A percentile compares a stretch with the other conserved stretches of the same genome.
These are phyloP conservation scores for Solanum chacoense DNA, from an alignment of 305 asterid species.

Conservation along the genomic window DNA sequence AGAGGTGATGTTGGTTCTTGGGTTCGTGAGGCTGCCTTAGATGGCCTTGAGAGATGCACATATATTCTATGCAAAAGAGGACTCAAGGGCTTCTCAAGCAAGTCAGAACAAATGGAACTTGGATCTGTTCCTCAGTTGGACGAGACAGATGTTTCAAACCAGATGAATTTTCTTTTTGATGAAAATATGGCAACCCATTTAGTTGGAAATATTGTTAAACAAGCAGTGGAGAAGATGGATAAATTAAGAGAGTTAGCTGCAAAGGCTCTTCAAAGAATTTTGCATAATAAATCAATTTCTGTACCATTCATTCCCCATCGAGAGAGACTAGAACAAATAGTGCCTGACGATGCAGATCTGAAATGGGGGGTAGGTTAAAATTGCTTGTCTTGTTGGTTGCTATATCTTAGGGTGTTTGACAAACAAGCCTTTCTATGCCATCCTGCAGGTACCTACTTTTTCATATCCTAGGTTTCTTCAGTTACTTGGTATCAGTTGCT, in stretches of 20 bases:
- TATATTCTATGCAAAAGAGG: conserved; percentile 68
- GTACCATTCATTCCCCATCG: conserved; percentile 65
- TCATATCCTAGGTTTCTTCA: conserved; percentile 74
- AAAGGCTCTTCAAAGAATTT: conserved; percentile 60
- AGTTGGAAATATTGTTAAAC: conserved; percentile 70
- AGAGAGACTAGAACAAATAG: conserved; percentile 48
- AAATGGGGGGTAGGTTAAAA: conserved; percentile 75
- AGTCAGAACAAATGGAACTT: conserved; percentile 11
- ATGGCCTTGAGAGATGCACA: conserved; percentile 85
- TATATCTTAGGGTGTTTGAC: conserved; percentile 4
- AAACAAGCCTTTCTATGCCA: conserved; percentile 10
- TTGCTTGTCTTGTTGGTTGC: conserved; percentile 2
- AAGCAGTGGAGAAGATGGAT: conserved; percentile 97
- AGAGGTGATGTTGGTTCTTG: conserved; percentile 98
- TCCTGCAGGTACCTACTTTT: conserved; percentile 64
- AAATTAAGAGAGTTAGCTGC: conserved; percentile 83
- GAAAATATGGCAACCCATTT: conserved; percentile 47
- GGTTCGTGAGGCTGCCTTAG: conserved; percentile 97
- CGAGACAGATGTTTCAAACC: conserved; percentile 21
- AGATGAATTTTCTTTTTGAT: conserved; percentile 36
- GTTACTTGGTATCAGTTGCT: conserved; percentile 58
- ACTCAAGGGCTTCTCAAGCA: conserved; percentile 17
- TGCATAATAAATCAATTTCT: conserved; percentile 39
- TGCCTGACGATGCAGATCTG: conserved; percentile 45
- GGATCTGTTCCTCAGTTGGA: conserved; percentile 19